A percentile compares a stretch with the other conserved stretches of the same genome.
phyloP scores from a whole-genome alignment of 2,329 filamentous ascomycete species.

The Calonectria pteridis region DNA sequence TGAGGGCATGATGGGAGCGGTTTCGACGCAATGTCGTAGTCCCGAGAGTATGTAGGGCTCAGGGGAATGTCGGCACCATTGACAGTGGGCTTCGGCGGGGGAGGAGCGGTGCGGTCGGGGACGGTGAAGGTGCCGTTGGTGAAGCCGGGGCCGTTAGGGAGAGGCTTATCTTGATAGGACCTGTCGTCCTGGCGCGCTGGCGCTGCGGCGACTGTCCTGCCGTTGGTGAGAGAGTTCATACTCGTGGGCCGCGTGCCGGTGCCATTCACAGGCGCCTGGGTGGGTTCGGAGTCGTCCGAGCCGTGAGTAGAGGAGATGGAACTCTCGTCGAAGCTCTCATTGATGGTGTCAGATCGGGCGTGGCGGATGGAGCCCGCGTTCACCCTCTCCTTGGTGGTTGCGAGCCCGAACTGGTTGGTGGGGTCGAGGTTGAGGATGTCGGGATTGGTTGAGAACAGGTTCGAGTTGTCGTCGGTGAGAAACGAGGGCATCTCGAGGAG shows the following conservation, averaged over 20 bases:
- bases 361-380: slow-evolving; percentile 54
- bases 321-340: slow-evolving; percentile 67
- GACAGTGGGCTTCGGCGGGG: slow-evolving; percentile 29
- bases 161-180: slow-evolving; percentile 37
- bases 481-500: slow-evolving; percentile 67
- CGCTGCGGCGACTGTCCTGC: slow-evolving; percentile 55
- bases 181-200: slow-evolving; percentile 44
- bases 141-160: slow-evolving; percentile 46
- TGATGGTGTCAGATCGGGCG: slow-evolving; percentile 60
- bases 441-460: slow-evolving; percentile 56
- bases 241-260: slow-evolving; percentile 61
- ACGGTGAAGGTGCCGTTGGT: slow-evolving; percentile 21
- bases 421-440: slow-evolving; percentile 60
- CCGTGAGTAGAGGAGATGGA: slow-evolving; percentile 66
- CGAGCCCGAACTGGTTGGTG: slow-evolving; percentile 53
- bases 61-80: slow-evolving; percentile 35
- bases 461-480: slow-evolving; percentile 60
- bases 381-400: slow-evolving; percentile 49
- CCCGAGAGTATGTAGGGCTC: slow-evolving; percentile 25
- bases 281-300: slow-evolving; percentile 63
- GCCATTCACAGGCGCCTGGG: slow-evolving; percentile 58
- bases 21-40: slow-evolving; percentile 36
- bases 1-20: slow-evolving; percentile 39
- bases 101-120: slow-evolving; percentile 46
- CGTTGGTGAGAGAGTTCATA: slow-evolving; percentile 71